These are phyloP conservation scores for Rhododendron mucronatum DNA, from an alignment of 148 eudicot genomes.

Conservation along the genomic window DNA sequence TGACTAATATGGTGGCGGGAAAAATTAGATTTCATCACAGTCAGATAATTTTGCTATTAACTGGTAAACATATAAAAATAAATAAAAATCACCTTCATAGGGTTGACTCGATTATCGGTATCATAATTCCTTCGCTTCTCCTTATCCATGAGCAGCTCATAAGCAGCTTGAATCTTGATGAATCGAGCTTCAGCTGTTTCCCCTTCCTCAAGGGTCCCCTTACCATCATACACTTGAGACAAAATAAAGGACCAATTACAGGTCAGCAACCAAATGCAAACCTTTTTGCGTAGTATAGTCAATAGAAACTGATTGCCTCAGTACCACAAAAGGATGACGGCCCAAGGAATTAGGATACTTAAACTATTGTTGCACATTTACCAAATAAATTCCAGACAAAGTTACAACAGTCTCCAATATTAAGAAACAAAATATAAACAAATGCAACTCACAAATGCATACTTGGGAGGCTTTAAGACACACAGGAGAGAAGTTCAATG, in stretches of 20 bases:
- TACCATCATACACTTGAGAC: constrained; percentile 79
- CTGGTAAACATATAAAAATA: not conserved
- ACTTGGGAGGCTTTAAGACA: not conserved
- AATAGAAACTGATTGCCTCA: not conserved
- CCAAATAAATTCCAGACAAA: not conserved
- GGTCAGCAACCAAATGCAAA: constrained; percentile 7
- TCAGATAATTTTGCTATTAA: not conserved
- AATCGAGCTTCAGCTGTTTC: constrained; percentile 96
- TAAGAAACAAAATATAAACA: not conserved
- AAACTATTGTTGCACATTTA: not conserved
- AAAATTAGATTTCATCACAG: not conserved
- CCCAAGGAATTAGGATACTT: not conserved
- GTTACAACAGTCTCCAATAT: not conserved
- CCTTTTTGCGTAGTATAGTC: not conserved
- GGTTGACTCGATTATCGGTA: constrained; percentile 70
- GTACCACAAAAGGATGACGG: not conserved
- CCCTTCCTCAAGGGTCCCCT: constrained; percentile 90
- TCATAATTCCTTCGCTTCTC: constrained; percentile 80
- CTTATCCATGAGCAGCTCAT: constrained; percentile 79
- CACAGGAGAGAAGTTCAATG: not conserved
- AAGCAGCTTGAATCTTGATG: constrained; percentile 97
- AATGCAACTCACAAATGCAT: not conserved
- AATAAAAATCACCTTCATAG: constrained; percentile 75
- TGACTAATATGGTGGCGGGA: not conserved
- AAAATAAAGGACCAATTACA: constrained; percentile 18